Conservation (phyloP, 345 rosid species). For the Geranium brycei region DNA sequence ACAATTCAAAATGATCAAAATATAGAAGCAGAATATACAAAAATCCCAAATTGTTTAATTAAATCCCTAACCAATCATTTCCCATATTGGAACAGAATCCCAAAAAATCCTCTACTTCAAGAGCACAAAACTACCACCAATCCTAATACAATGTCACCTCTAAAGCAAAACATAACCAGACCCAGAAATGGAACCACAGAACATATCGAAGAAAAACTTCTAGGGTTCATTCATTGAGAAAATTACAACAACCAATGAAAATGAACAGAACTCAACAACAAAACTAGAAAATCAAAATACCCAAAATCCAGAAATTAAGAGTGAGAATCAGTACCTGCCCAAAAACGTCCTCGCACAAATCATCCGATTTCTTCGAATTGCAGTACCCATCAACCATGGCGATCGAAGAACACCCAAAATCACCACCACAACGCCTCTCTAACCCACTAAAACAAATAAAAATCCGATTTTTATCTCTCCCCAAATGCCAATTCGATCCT, state of each 20-base stretch:
- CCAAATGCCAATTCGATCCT: neutral
- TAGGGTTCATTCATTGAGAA: neutral
- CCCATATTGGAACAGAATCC: neutral
- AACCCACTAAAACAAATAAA: neutral
- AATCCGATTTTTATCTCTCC: neutral
- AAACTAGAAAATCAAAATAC: neutral
- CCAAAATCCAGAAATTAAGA: neutral
- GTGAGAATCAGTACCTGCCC: conserved; percentile 19
- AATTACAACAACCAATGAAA: neutral
- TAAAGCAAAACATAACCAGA: neutral
- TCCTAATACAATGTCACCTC: neutral
- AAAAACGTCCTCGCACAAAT: conserved; percentile 24
- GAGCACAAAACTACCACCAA: neutral
- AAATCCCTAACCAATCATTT: neutral
- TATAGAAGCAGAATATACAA: neutral
- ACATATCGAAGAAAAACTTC: too few species aligned
- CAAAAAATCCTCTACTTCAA: neutral
- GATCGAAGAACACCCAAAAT: neutral
- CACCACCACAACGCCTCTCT: neutral
- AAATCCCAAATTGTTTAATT: too few species aligned
- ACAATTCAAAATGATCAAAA: too few species aligned
- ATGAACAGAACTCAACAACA: neutral
- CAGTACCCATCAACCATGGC: conserved; percentile 21
- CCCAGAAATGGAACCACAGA: neutral
- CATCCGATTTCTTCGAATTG: conserved; percentile 36